These are phyloP conservation scores for Phaffia australis DNA, from an alignment of 768 basidiomycete species.

Conservation along the genomic window DNA sequence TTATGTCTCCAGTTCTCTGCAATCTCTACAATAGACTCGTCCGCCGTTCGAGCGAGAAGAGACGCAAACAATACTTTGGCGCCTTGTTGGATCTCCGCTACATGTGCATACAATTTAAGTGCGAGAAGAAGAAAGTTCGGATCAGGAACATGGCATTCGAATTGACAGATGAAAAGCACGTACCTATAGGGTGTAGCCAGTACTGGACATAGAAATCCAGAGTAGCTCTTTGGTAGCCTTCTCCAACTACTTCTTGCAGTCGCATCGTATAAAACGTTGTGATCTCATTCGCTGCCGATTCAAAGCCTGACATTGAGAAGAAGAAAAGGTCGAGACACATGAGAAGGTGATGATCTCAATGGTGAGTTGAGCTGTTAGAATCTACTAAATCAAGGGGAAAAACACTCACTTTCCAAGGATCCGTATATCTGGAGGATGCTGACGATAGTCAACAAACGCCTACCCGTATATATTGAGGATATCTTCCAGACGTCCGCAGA, in stretches of 20 bases:
- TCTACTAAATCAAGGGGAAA: background rate
- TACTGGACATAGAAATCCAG: conserved; percentile 59
- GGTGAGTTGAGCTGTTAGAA: no score
- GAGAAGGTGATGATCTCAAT: background rate
- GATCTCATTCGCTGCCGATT: conserved; percentile 58
- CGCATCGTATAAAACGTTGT: conserved; percentile 72
- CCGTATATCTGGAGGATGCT: conserved; percentile 59
- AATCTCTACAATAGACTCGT: conserved; percentile 52
- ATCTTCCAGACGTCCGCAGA: conserved; percentile 54
- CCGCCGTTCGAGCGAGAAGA: conserved; percentile 54
- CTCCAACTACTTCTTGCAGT: conserved; percentile 53
- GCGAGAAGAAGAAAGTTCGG: background rate
- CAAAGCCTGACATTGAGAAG: conserved; percentile 45
- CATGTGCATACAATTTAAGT: background rate
- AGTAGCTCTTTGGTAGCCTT: conserved; percentile 54
- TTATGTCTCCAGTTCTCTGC: conserved; percentile 57
- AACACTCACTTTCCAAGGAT: conserved; percentile 54
- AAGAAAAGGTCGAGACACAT: no score
- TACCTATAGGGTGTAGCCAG: conserved; percentile 43
- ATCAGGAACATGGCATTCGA: background rate
- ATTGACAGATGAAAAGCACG: background rate
- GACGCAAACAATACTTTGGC: conserved; percentile 70
- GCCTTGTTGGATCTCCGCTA: conserved; percentile 66
- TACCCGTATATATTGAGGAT: conserved; percentile 59
- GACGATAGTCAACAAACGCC: conserved; percentile 56